Base-by-base conservation (phyloP, 2,329 filamentous ascomycete genomes). In the Fusarium mangiferae region DNA sequence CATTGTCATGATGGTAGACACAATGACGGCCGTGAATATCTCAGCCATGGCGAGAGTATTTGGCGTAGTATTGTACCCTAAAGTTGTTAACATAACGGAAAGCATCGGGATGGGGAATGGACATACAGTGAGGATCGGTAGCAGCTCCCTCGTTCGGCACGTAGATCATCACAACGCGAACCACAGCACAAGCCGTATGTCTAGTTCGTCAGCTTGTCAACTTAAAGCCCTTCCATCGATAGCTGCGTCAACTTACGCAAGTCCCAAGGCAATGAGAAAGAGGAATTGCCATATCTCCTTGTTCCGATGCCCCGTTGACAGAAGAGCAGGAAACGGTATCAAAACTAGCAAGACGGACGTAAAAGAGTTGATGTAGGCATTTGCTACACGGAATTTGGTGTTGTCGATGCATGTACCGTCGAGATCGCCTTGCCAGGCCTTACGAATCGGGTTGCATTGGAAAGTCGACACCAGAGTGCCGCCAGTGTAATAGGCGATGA, bases 201-300 rank as follows among this genome's bases (percentile, higher is more conserved):
- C 62, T 65, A 24, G 6, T 3, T 8, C 6, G 11, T 64, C 7
- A 64, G 55, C 26, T 35, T 9, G 13, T 11, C 14, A 13, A 22
- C 18, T 1, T 14, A 7, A 28, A 26, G 15, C 3, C 18, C 24
- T 18, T 26, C 9, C 7, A 7, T 39, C 38, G 12, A 18, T 24
- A 30, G 15, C 7, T 18, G 14, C n/a, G 2, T 12, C 13, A n/a
- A 38, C 60, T 1, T 24, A 64, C 61, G n/a, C 18, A 0, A 64
- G 45, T 3, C 62, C 62, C 22, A 65, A 2, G 6, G 62, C 45
- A 3, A 65, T 39, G 0, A 65, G n/a, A 28, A 39, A n/a, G 14
- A 65, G 57, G 2, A 65, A 65, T 13, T 52, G 57, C 62, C 57
- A 62, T 26, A 41, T 62, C 11, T 65, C 62, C 7, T 65, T 65